Evolutionary conservation across 1,139 yeast species (phyloP).

Genomic region (Scheffersomyces segobiensis): DNA sequence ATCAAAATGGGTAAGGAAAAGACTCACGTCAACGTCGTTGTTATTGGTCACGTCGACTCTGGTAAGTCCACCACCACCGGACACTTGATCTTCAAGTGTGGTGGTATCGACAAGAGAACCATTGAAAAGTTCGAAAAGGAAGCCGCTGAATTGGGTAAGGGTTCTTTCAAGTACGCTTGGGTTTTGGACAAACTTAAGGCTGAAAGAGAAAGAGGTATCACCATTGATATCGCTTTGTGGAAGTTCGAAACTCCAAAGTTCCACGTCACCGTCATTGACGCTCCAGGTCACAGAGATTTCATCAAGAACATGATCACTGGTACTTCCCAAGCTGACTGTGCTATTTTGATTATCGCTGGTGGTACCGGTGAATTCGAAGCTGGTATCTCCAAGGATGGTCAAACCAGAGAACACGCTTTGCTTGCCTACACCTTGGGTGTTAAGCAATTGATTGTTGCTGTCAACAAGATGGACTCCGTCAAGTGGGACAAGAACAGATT

Average conservation of each 20-base stretch:
- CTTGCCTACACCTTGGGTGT: conserved; percentile 91
- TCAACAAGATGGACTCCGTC: conserved; percentile 93
- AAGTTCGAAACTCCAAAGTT: conserved; percentile 92
- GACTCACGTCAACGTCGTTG: conserved; percentile 98
- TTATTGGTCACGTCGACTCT: conserved; percentile 82
- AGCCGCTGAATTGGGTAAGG: conserved; percentile 97
- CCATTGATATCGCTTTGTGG: conserved; percentile 93
- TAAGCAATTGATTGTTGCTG: conserved; percentile 82
- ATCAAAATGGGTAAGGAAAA: conserved; percentile 77
- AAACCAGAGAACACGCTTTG: conserved; percentile 92
- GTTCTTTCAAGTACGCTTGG: conserved; percentile 99
- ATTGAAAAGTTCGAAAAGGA: conserved; percentile 98
- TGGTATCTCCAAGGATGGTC: conserved; percentile 92
- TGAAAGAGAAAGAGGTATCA: conserved; percentile 97
- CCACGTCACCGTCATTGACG: conserved; percentile 91
- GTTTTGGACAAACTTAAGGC: conserved; percentile 94
- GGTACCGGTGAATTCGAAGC: conserved; percentile 96
- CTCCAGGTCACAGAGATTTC: conserved; percentile 94
- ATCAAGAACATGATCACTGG: conserved; percentile 89
- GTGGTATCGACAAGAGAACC: conserved; percentile 95
- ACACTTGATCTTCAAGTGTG: conserved; percentile 95
- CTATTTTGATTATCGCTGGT: conserved; percentile 86
- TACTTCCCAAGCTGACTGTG: conserved; percentile 93
- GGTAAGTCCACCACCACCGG: conserved; percentile 49
- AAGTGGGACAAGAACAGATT: conserved; percentile 75